These are phyloP conservation scores for Letharia columbiana DNA, from an alignment of 495 filamentous ascomycete genomes.

Conservation along the genomic window DNA sequence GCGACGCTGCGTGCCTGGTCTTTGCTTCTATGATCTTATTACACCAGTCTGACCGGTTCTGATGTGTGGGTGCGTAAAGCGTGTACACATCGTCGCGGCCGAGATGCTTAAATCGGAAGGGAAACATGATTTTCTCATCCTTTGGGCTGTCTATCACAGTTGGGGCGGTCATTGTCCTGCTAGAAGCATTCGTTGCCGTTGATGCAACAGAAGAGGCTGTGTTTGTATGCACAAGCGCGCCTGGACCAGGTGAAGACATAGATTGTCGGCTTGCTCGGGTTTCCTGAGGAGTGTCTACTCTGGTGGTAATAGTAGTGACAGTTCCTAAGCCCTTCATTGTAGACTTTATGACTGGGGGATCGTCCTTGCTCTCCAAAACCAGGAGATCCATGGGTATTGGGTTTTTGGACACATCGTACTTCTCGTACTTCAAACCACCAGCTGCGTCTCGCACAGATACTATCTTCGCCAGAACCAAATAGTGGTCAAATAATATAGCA, in stretches of 20 bases:
- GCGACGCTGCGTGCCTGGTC: slow-evolving; percentile 76
- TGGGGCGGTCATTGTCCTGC: slow-evolving; percentile 40
- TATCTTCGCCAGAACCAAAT: slow-evolving; percentile 83
- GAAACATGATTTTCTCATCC: slow-evolving; percentile 80
- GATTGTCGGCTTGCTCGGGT: slow-evolving; percentile 46
- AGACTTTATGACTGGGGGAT: slow-evolving; percentile 82
- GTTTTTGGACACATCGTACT: slow-evolving; percentile 88
- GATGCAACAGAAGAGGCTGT: slow-evolving; percentile 47
- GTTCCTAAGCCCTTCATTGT: slow-evolving; percentile 66
- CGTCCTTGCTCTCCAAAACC: slow-evolving; percentile 80
- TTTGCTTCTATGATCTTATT: slow-evolving; percentile 90
- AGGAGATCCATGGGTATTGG: slow-evolving; percentile 97
- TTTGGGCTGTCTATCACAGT: slow-evolving; percentile 46
- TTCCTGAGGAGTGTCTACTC: slow-evolving; percentile 37
- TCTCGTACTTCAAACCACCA: slow-evolving; percentile 63
- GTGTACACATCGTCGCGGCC: slow-evolving; percentile 75
- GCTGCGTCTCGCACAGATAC: slow-evolving; percentile 56
- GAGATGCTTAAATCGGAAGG: slow-evolving; percentile 95
- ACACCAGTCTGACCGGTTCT: slow-evolving; percentile 80
- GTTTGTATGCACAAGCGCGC: slow-evolving; percentile 54
- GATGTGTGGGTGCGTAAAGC: slow-evolving; percentile 67
- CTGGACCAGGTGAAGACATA: slow-evolving; percentile 41
- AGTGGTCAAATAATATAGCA: slow-evolving; percentile 92
- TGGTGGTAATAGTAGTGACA: slow-evolving; percentile 48
- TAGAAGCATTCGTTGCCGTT: slow-evolving; percentile 35